phyloP scores from a whole-genome alignment of 106 monocot species.

The Dioscorea zingiberensis region DNA sequence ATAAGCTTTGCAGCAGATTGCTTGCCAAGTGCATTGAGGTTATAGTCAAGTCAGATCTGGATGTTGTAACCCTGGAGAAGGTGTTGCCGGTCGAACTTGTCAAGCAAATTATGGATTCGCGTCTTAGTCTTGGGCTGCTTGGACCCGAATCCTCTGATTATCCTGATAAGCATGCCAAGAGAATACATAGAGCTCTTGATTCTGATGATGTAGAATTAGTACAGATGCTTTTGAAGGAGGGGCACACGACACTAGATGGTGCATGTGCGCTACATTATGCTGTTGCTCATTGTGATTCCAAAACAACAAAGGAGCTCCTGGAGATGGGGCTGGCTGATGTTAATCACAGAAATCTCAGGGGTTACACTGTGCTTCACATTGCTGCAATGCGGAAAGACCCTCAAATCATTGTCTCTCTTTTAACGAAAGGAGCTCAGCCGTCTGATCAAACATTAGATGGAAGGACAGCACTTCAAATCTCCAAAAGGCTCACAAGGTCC shows the following conservation, averaged over 20 bases:
- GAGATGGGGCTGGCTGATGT: slow-evolving; percentile 10
- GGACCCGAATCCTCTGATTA: neutral
- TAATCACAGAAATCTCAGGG: slow-evolving; percentile 7
- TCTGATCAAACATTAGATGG: slow-evolving; percentile 10
- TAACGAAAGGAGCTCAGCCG: slow-evolving; percentile 10
- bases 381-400: slow-evolving; percentile 19
- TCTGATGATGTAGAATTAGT: slow-evolving; percentile 15
- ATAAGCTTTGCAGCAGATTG: neutral
- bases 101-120: neutral
- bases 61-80: slow-evolving; percentile 8
- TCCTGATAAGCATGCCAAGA: slow-evolving; percentile 4
- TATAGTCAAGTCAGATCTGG: slow-evolving; percentile 5
- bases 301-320: slow-evolving; percentile 6
- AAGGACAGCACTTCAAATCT: slow-evolving; percentile 8
- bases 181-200: slow-evolving; percentile 17
- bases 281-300: slow-evolving; percentile 10
- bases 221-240: slow-evolving; percentile 8
- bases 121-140: neutral
- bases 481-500: slow-evolving; percentile 1
- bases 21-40: slow-evolving; percentile 1
- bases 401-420: slow-evolving; percentile 7
- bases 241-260: slow-evolving; percentile 1
- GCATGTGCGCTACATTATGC: slow-evolving; percentile 15
- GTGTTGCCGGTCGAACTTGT: slow-evolving; percentile 6
- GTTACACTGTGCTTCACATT: slow-evolving; percentile 14